Percentiles rank a stretch among this genome's conserved stretches.
Evolutionary conservation across 805 yeast species (phyloP).

Genomic region (Lachancea sp.): DNA sequence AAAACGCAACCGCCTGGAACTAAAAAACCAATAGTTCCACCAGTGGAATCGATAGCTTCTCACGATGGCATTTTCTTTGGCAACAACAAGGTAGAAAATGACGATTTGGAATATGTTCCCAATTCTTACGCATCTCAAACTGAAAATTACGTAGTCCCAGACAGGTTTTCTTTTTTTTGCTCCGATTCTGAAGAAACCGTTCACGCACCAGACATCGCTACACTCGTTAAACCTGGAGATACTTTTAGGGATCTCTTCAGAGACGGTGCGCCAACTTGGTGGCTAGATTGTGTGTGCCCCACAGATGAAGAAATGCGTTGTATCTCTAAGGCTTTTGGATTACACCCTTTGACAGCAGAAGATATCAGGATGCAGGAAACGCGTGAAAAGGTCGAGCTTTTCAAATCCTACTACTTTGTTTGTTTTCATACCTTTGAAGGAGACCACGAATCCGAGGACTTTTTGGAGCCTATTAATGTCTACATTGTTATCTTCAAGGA

Average conservation of each 20-base stretch:
- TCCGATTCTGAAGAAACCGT: conserved; percentile 80
- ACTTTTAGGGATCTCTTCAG: conserved; percentile 64
- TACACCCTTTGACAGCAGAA: conserved; percentile 96
- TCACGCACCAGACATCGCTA: conserved; percentile 82
- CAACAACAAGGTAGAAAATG: conserved; percentile 34
- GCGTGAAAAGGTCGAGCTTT: conserved; percentile 93
- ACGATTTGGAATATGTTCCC: conserved; percentile 10
- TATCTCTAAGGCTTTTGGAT: conserved; percentile 87
- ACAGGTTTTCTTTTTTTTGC: conserved; percentile 76
- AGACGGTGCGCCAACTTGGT: conserved; percentile 78
- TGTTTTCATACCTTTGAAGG: conserved; percentile 95
- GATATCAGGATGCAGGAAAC: conserved; percentile 95
- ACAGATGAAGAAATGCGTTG: conserved; percentile 93
- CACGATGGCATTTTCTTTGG: conserved; percentile 37
- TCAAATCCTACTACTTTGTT: conserved; percentile 84
- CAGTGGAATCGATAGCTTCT: conserved; percentile 1
- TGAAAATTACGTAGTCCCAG: conserved; percentile 42
- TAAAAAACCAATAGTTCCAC: background rate
- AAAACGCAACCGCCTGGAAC: conserved; percentile 9
- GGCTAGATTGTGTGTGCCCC: conserved; percentile 92
- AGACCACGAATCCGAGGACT: conserved; percentile 73
- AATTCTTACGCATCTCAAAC: background rate
- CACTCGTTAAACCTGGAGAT: conserved; percentile 60
- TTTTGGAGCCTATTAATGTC: conserved; percentile 71
- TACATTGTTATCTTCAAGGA: conserved; percentile 66